phyloP scores from a whole-genome alignment of 805 yeast genomes.

The Metschnikowia cubensis region DNA sequence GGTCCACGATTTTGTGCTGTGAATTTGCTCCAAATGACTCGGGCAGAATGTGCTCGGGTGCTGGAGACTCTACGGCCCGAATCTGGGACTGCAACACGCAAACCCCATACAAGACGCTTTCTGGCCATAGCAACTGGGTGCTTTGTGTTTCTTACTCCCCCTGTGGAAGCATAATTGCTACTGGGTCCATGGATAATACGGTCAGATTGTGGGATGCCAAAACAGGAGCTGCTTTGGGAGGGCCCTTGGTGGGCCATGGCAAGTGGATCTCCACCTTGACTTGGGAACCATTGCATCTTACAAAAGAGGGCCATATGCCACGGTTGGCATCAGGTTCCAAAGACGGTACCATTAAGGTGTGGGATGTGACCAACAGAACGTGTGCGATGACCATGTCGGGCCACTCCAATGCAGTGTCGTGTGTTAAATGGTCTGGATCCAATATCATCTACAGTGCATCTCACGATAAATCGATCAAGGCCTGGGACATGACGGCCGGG shows the following conservation, averaged over 20 bases:
- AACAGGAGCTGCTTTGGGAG: slow-evolving; percentile 71
- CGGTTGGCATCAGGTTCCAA: slow-evolving; percentile 84
- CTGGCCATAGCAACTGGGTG: slow-evolving; percentile 93
- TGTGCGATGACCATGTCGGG: slow-evolving; percentile 75
- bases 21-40: slow-evolving; percentile 91
- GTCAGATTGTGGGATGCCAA: slow-evolving; percentile 81
- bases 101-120: slow-evolving; percentile 76
- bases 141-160: slow-evolving; percentile 90
- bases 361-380: slow-evolving; percentile 76
- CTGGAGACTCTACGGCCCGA: slow-evolving; percentile 94
- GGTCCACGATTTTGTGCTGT: slow-evolving; percentile 85
- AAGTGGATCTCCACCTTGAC: slow-evolving; percentile 87
- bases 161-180: slow-evolving; percentile 84
- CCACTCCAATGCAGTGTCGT: slow-evolving; percentile 83
- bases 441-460: slow-evolving; percentile 83
- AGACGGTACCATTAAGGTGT: slow-evolving; percentile 82
- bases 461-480: slow-evolving; percentile 89
- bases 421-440: slow-evolving; percentile 96
- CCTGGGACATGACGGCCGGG: slow-evolving; percentile 74
- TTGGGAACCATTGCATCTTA: slow-evolving; percentile 93
- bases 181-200: slow-evolving; percentile 93
- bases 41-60: slow-evolving; percentile 85
- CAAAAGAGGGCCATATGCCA: slow-evolving; percentile 59
- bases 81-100: slow-evolving; percentile 96
- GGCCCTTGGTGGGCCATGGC: slow-evolving; percentile 71